Conservation (phyloP, 2,329 filamentous ascomycete species). For the Neophaeococcomyces mojaviensis region DNA sequence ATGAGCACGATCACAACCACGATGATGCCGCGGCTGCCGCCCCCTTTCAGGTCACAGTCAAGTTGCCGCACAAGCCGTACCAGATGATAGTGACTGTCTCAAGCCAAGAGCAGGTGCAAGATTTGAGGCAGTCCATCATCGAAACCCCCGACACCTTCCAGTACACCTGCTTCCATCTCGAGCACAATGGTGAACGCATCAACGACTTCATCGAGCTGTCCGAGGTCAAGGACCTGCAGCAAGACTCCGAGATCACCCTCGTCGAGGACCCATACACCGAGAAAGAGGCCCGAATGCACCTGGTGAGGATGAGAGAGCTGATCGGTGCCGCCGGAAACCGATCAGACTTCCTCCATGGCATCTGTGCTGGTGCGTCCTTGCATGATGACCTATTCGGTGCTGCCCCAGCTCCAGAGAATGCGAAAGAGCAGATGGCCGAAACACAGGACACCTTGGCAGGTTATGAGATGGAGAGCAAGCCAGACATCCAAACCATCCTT, state of each 20-base stretch:
- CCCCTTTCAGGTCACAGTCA: constrained; percentile 66
- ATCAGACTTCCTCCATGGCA: constrained; percentile 77
- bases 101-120: constrained; percentile 90
- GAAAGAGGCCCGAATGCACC: constrained; percentile 92
- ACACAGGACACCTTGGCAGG: constrained; percentile 52
- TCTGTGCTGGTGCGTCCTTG: constrained; percentile 75
- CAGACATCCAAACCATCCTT: constrained; percentile 63
- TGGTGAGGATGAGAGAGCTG: constrained; percentile 82
- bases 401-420: constrained; percentile 31
- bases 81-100: constrained; percentile 86
- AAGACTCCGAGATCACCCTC: constrained; percentile 70
- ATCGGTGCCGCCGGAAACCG: constrained; percentile 87
- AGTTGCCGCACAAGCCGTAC: constrained; percentile 70
- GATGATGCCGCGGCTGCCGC: constrained; percentile 29
- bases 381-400: constrained; percentile 64
- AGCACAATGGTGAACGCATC: constrained; percentile 78
- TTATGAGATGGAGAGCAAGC: constrained; percentile 68
- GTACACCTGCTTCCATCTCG: constrained; percentile 97
- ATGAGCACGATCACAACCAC: constrained; percentile 17
- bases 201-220: constrained; percentile 93
- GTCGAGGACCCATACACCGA: constrained; percentile 96
- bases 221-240: constrained; percentile 71
- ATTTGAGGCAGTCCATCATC: constrained; percentile 92
- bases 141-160: constrained; percentile 88
- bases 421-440: constrained; percentile 31